Conservation (phyloP, 768 basidiomycete genomes). For the Daedaleopsis nitida region DNA sequence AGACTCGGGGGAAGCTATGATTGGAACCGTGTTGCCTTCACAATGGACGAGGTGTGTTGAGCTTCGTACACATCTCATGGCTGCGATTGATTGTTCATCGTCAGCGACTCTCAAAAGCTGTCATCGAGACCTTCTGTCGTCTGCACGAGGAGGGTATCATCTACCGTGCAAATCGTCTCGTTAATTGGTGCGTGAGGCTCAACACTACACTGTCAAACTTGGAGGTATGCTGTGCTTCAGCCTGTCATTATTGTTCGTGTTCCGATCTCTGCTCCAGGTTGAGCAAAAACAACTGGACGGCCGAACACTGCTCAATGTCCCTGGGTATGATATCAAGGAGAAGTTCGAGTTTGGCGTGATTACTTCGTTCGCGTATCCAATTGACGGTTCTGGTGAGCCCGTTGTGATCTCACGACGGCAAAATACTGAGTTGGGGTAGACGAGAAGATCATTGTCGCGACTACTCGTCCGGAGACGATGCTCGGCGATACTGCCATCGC, state of each 20-base stretch:
- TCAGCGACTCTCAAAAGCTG: conserved; percentile 79
- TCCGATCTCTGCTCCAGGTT: conserved; percentile 50
- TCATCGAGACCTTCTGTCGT: conserved; percentile 87
- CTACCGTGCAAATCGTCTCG: conserved; percentile 94
- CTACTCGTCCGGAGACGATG: conserved; percentile 98
- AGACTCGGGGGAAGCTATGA: conserved; percentile 93
- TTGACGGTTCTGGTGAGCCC: conserved; percentile 76
- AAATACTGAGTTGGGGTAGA: conserved; percentile 43
- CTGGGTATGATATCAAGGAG: conserved; percentile 94
- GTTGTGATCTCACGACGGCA: background rate
- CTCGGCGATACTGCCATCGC: conserved; percentile 97
- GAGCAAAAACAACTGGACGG: conserved; percentile 90
- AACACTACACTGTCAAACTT: conserved; percentile 98
- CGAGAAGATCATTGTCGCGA: conserved; percentile 90
- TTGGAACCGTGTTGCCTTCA: conserved; percentile 94
- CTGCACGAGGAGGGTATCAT: conserved; percentile 90
- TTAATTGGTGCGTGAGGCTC: conserved; percentile 96
- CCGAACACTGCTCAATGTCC: conserved; percentile 83
- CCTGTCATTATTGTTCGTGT: background rate
- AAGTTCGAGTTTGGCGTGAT: conserved; percentile 97
- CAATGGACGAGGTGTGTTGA: conserved; percentile 79
- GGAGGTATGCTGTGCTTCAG: conserved; percentile 54
- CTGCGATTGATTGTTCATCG: background rate
- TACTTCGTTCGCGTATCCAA: conserved; percentile 92
- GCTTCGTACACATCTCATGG: background rate